phyloP scores from a whole-genome alignment of 805 yeast genomes.

The Monosporozyma yasuniensis region DNA sequence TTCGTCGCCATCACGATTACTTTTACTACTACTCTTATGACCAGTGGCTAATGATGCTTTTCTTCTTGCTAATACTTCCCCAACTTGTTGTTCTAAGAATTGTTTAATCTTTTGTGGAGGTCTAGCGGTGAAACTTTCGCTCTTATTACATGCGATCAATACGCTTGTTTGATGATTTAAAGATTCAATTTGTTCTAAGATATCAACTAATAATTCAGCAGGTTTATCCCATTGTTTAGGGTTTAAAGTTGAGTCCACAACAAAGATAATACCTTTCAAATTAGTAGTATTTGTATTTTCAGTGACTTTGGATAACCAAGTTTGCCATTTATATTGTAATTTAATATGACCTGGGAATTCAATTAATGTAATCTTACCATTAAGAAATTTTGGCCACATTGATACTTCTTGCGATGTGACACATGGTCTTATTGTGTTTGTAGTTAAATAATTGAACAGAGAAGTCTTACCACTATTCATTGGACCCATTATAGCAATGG shows the following conservation, averaged over 20 bases:
- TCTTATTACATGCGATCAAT: constrained; percentile 74
- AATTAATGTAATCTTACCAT: constrained; percentile 30
- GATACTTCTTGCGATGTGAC: constrained; percentile 41
- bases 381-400: background rate
- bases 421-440: constrained; percentile 28
- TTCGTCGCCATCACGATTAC: constrained; percentile 17
- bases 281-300: constrained; percentile 30
- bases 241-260: constrained; percentile 67
- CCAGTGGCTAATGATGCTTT: constrained; percentile 30
- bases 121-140: constrained; percentile 75
- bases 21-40: background rate
- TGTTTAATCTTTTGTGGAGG: constrained; percentile 54
- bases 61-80: constrained; percentile 39
- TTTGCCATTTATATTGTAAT: constrained; percentile 40
- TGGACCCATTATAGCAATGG: constrained; percentile 52
- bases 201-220: constrained; percentile 49
- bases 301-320: constrained; percentile 37
- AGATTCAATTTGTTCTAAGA: constrained; percentile 53
- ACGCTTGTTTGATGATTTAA: constrained; percentile 28
- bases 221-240: constrained; percentile 41
- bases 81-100: constrained; percentile 56
- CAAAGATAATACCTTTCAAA: constrained; percentile 59
- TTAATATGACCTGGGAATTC: constrained; percentile 90
- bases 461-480: constrained; percentile 60
- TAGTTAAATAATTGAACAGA: constrained; percentile 33